Evolutionary conservation across 1,284 basidiomycete species (phyloP).

Genomic region (Ustilago cynodontis): DNA sequence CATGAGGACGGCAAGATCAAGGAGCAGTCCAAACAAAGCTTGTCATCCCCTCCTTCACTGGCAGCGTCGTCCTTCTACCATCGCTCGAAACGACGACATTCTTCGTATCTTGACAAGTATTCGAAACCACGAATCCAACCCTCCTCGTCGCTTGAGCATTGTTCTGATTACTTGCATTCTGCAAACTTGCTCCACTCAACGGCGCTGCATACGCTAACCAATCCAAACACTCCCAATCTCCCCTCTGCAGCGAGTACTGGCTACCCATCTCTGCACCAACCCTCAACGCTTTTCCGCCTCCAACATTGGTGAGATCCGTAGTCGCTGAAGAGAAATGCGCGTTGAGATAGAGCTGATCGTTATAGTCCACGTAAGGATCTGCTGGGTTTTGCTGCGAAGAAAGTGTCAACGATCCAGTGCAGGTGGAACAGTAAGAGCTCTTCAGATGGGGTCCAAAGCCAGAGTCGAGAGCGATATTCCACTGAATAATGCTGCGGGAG

Average conservation of each 20-base stretch:
- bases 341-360: slow-evolving; percentile 51
- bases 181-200: slow-evolving; percentile 10
- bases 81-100: slow-evolving; percentile 36
- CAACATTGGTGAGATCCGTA: slow-evolving; percentile 46
- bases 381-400: slow-evolving; percentile 29
- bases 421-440: slow-evolving; percentile 44
- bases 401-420: slow-evolving; percentile 48
- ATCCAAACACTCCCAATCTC: slow-evolving; percentile 40
- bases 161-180: slow-evolving; percentile 13
- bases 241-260: slow-evolving; percentile 13
- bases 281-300: slow-evolving; percentile 43
- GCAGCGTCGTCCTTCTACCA: slow-evolving; percentile 36
- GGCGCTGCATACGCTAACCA: slow-evolving; percentile 51
- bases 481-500: slow-evolving; percentile 37
- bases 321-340: slow-evolving; percentile 45
- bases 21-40: slow-evolving; percentile 57
- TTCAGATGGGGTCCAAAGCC: slow-evolving; percentile 48
- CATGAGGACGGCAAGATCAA: neutral
- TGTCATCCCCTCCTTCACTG: slow-evolving; percentile 36
- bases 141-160: slow-evolving; percentile 23
- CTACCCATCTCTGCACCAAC: slow-evolving; percentile 18
- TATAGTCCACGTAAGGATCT: slow-evolving; percentile 33
- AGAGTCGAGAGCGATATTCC: slow-evolving; percentile 56
- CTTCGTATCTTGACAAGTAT: slow-evolving; percentile 40
- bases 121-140: slow-evolving; percentile 44